These are phyloP conservation scores for Thalassiosira delicatula DNA, from an alignment of 352 stramenopile species.

Conservation along the genomic window DNA sequence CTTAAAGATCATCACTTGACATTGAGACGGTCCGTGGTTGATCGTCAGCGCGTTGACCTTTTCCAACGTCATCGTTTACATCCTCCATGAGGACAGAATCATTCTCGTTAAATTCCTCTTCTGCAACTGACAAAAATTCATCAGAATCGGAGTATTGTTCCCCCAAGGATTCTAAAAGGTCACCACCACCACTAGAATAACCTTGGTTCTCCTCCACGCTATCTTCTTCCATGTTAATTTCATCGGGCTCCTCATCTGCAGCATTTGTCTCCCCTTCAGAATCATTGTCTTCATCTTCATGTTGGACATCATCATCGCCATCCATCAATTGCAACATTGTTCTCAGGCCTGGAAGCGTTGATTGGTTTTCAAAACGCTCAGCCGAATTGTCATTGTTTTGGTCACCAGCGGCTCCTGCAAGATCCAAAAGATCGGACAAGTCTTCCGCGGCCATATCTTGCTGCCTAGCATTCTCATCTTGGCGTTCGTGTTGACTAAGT, in stretches of 20 bases:
- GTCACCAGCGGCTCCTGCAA: not conserved
- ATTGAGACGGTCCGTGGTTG: constrained; percentile 65
- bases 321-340: constrained; percentile 58
- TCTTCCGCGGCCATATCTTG: constrained; percentile 34
- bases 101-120: constrained; percentile 44
- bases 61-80: constrained; percentile 23
- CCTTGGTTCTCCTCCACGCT: constrained; percentile 27
- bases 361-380: constrained; percentile 27
- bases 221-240: constrained; percentile 61
- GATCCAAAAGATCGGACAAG: constrained; percentile 34
- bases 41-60: constrained; percentile 35
- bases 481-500: constrained; percentile 40
- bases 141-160: constrained; percentile 37
- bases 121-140: constrained; percentile 36
- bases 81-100: constrained; percentile 60
- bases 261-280: constrained; percentile 44
- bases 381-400: constrained; percentile 15
- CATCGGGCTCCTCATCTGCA: constrained; percentile 26
- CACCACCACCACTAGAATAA: constrained; percentile 29
- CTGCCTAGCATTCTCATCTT: constrained; percentile 23
- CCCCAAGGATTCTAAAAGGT: constrained; percentile 40
- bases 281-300: constrained; percentile 40
- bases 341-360: constrained; percentile 48
- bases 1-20: constrained; percentile 67
- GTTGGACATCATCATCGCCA: constrained; percentile 26